These are phyloP conservation scores for Turritis glabra DNA, from an alignment of 345 rosid genomes.

Conservation along the genomic window DNA sequence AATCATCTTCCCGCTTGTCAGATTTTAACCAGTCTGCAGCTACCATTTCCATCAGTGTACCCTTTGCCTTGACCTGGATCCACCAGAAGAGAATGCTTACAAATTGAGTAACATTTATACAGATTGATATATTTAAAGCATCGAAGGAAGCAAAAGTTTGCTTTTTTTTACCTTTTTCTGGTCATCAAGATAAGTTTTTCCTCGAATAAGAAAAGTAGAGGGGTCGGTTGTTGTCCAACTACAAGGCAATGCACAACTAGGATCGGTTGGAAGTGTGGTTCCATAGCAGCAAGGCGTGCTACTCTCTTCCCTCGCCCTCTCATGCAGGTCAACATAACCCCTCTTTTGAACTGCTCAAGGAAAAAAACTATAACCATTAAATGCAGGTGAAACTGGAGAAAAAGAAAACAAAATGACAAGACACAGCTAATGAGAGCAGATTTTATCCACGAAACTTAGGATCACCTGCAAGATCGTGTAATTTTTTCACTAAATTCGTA, in stretches of 20 bases:
- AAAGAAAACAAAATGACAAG: constrained; percentile 7
- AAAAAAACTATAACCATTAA: constrained; percentile 21
- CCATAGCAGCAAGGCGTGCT: constrained; percentile 65
- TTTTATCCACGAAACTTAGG: constrained; percentile 19
- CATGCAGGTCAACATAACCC: constrained; percentile 89
- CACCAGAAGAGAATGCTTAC: constrained; percentile 28
- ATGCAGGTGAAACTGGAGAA: neutral
- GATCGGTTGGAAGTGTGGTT: constrained; percentile 79
- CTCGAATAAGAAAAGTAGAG: constrained; percentile 82
- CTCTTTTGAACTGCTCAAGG: constrained; percentile 72
- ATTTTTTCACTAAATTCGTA: constrained; percentile 74
- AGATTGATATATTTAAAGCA: neutral
- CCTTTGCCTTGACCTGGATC: constrained; percentile 79
- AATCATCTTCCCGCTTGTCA: constrained; percentile 90
- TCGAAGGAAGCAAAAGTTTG: neutral
- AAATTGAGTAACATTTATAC: neutral
- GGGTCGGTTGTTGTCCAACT: constrained; percentile 87
- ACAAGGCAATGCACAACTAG: constrained; percentile 57
- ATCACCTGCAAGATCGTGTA: constrained; percentile 93
- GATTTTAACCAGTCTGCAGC: constrained; percentile 96
- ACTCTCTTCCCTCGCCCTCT: constrained; percentile 59
- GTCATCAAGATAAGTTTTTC: constrained; percentile 76
- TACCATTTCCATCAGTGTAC: constrained; percentile 88
- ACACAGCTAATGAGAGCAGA: constrained; percentile 6
- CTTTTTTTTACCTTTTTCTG: constrained; percentile 63